These are phyloP conservation scores for Phytophthora europaea DNA, from an alignment of 352 stramenopile species.

Conservation along the genomic window DNA sequence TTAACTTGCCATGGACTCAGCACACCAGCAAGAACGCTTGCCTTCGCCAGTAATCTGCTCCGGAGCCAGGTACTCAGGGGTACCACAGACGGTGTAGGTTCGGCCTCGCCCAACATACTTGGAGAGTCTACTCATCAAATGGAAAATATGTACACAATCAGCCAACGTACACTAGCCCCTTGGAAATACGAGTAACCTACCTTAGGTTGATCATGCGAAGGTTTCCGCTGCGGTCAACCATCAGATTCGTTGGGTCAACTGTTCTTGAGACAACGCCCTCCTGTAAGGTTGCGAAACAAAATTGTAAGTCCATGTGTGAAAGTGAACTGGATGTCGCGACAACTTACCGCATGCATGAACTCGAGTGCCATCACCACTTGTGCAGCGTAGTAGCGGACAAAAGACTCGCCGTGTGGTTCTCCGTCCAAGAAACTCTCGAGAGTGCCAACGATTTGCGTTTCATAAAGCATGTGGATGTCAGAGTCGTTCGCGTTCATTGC, in stretches of 20 bases:
- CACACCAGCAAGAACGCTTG: constrained; percentile 16
- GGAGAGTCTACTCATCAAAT: constrained; percentile 56
- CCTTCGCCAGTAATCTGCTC: constrained; percentile 91
- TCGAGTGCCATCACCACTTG: constrained; percentile 86
- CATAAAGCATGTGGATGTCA: constrained; percentile 87
- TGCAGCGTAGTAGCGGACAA: constrained; percentile 88
- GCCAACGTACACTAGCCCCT: background rate
- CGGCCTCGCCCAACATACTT: constrained; percentile 88
- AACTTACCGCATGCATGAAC: constrained; percentile 77
- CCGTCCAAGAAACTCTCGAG: constrained; percentile 82
- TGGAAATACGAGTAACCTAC: constrained; percentile 31
- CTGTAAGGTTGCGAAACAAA: constrained; percentile 30
- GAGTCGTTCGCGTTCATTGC: constrained; percentile 83
- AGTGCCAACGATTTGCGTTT: constrained; percentile 84
- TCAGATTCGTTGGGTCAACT: constrained; percentile 82
- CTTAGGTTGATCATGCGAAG: constrained; percentile 87
- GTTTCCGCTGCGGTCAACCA: constrained; percentile 85
- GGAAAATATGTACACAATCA: background rate
- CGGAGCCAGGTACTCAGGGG: constrained; percentile 85
- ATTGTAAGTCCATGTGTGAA: constrained; percentile 6
- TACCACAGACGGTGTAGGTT: constrained; percentile 90
- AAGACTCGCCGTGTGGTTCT: constrained; percentile 77
- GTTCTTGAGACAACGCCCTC: constrained; percentile 86
- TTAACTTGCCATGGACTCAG: background rate
- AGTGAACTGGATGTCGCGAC: background rate